These are phyloP conservation scores for Parathielavia hyrcaniae DNA, from an alignment of 495 filamentous ascomycete species.

Conservation along the genomic window DNA sequence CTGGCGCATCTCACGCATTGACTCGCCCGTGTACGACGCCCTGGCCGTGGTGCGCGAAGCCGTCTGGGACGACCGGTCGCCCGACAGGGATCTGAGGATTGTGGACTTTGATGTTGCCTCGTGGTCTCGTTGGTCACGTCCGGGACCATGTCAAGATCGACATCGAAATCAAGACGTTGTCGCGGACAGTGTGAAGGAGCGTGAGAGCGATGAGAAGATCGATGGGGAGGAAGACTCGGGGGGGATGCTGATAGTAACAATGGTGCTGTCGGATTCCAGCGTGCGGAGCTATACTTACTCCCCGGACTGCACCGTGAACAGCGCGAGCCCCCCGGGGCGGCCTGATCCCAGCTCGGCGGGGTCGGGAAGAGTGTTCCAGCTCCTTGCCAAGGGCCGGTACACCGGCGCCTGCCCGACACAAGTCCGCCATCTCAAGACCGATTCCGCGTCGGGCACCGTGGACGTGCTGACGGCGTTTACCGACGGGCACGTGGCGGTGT, in stretches of 20 bases:
- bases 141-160: neutral
- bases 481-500: slow-evolving; percentile 42
- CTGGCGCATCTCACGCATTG: slow-evolving; percentile 60
- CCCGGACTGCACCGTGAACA: slow-evolving; percentile 1
- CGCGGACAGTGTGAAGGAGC: too few species aligned
- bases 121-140: neutral
- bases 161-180: neutral
- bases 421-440: slow-evolving; percentile 45
- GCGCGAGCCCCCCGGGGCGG: neutral
- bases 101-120: slow-evolving; percentile 57
- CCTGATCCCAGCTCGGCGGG: too few species aligned
- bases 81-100: slow-evolving; percentile 67
- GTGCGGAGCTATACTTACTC: slow-evolving; percentile 61
- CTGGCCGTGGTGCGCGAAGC: slow-evolving; percentile 56
- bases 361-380: slow-evolving; percentile 38
- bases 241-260: slow-evolving; percentile 50
- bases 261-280: slow-evolving; percentile 75
- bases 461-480: slow-evolving; percentile 50
- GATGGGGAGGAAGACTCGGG: slow-evolving; percentile 30
- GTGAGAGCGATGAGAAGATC: neutral
- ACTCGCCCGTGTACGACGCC: slow-evolving; percentile 43
- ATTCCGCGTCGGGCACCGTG: slow-evolving; percentile 28
- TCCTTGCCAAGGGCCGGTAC: slow-evolving; percentile 57
- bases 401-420: slow-evolving; percentile 77
- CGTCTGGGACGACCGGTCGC: slow-evolving; percentile 51